Evolutionary conservation across 257 asterid species (phyloP), one percentile per base, ranked within the genome.

Genomic region (Solanum medicagineum): DNA sequence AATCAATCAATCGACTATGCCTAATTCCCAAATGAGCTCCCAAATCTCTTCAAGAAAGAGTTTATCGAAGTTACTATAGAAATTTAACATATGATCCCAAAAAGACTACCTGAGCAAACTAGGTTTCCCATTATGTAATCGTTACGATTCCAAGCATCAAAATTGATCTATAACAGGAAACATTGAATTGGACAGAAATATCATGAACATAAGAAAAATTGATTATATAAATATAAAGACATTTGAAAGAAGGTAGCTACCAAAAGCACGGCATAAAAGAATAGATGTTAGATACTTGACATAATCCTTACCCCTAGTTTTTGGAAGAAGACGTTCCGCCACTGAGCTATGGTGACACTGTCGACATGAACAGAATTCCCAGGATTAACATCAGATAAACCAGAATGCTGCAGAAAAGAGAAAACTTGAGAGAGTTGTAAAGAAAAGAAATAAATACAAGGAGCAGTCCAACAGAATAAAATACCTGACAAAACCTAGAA

Each of bases 401-500:
- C 96, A 71, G 93, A 89, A 89, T 93, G 96, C 96, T 93, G 94
- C 87, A 80, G 42, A 88, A 87, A 22, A 16, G 32, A 85, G 29
- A 74, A 85, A 83, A 84, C 79, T 63, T 84, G 69, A 49, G 57
- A 85, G 53, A 74, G 17, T 85, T 49, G 80, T 54, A 32, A 86
- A 9, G 29, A n/a, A 42, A 12, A 10, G 12, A 60, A 8, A 11
- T 16, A 24, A 42, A 45, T 4, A 74, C 57, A 63, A 86, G 8
- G 66, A 84, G 12, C 42, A 14, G 66, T 26, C 29, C 29, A 26
- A 26, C 29, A 77, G 22, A 60, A 73, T 44, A 80, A 22, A 84
- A 55, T 87, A 92, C 96, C 93, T 93, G 90, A 19, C 89, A 86
- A 87, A 93, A 91, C 84, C 91, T 89, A 83, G 93, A 74, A 83